phyloP scores from a whole-genome alignment of 78 protist genomes.

The slime mould (Dictyostelium discoideum) region dicty_2.7 NC_007089.4:5108001-5108500 shows the following conservation, averaged over 20 bases:
- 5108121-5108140: no score
- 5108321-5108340: no score
- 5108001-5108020: conserved; percentile 1
- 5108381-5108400: no score
- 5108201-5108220: neutral
- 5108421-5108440: conserved; percentile 20
- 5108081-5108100: neutral
- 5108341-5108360: no score
- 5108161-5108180: neutral
- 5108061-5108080: conserved; percentile 21
- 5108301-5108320: no score
- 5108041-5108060: conserved; percentile 28
- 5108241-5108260: no score
- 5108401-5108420: no score
- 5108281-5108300: no score
- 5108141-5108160: neutral
- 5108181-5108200: neutral
- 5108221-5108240: neutral
- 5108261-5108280: no score
- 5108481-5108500: conserved; percentile 22
- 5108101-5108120: neutral
- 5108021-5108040: neutral
- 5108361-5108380: no score
- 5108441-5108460: conserved; percentile 43
- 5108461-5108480: neutral